Evolutionary conservation across 108 stramenopile species (phyloP).

Genomic region (Discostella stelligeroides): DNA sequence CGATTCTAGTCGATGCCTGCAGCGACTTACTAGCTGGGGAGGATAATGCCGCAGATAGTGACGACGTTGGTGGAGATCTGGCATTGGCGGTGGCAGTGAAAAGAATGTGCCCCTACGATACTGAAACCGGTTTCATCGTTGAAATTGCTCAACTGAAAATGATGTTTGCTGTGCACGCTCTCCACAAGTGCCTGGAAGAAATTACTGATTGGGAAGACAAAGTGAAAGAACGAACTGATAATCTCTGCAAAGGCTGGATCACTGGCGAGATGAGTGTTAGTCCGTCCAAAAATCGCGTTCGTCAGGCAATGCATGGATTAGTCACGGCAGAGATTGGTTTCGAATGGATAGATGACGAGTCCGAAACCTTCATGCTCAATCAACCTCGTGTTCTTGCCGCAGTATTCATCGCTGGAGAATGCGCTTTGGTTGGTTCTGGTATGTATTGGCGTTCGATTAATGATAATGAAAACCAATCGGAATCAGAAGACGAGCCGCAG

Average conservation of each 20-base stretch:
- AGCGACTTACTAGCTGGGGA: slow-evolving; percentile 25
- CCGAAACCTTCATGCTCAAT: slow-evolving; percentile 18
- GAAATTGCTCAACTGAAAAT: slow-evolving; percentile 28
- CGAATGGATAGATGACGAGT: slow-evolving; percentile 30
- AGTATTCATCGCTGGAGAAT: slow-evolving; percentile 40
- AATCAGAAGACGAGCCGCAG: slow-evolving; percentile 10
- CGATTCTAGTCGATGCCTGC: slow-evolving; percentile 31
- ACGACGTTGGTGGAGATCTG: slow-evolving; percentile 35
- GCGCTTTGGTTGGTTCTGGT: slow-evolving; percentile 23
- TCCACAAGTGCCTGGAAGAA: slow-evolving; percentile 18
- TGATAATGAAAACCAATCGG: no score
- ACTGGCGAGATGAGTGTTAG: no score
- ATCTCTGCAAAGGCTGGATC: no score
- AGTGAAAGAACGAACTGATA: slow-evolving; percentile 15
- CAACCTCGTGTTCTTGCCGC: slow-evolving; percentile 37
- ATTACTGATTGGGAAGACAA: slow-evolving; percentile 24
- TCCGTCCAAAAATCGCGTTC: slow-evolving; percentile 6
- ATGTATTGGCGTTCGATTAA: slow-evolving; percentile 14
- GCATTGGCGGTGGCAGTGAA: slow-evolving; percentile 30
- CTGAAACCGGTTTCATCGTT: slow-evolving; percentile 8
- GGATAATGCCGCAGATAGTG: slow-evolving; percentile 32
- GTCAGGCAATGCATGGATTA: slow-evolving; percentile 28
- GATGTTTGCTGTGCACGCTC: slow-evolving; percentile 18
- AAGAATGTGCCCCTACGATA: slow-evolving; percentile 11
- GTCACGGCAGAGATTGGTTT: slow-evolving; percentile 33